Percentiles rank a stretch among this genome's conserved stretches.
These are phyloP conservation scores for Populus tremula DNA, from an alignment of 345 rosid genomes.

Conservation along the genomic window DNA sequence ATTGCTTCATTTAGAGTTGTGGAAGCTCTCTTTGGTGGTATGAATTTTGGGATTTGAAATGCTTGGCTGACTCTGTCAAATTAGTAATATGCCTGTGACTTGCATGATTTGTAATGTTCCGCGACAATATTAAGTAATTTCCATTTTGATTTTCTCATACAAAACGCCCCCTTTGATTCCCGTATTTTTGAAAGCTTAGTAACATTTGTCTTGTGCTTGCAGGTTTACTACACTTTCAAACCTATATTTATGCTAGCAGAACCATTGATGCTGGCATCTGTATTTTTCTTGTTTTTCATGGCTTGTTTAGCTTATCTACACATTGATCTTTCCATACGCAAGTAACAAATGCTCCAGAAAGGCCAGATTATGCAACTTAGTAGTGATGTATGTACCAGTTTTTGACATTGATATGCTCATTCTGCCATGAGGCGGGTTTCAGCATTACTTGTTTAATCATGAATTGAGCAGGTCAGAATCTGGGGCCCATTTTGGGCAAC, in stretches of 20 bases:
- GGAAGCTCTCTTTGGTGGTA: not conserved
- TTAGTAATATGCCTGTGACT: not conserved
- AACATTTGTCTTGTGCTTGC: constrained; percentile 15
- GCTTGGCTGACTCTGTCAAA: not conserved
- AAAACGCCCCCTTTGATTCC: not conserved
- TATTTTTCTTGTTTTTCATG: constrained; percentile 72
- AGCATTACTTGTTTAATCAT: constrained; percentile 3
- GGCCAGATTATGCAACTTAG: not conserved
- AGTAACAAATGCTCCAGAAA: constrained; percentile 23
- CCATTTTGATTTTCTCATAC: not conserved
- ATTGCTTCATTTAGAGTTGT: not conserved
- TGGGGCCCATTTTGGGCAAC: constrained; percentile 3
- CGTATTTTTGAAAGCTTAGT: not conserved
- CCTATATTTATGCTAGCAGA: constrained; percentile 95
- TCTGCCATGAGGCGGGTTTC: constrained; percentile 11
- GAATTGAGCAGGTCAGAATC: constrained; percentile 3
- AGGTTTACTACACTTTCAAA: constrained; percentile 93
- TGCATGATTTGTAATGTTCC: not conserved
- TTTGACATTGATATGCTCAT: not conserved
- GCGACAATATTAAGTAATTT: not conserved
- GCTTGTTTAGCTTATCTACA: constrained; percentile 76
- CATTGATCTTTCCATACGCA: constrained; percentile 69
- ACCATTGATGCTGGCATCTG: constrained; percentile 83
- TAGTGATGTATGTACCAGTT: not conserved
- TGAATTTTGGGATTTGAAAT: not conserved